Base-by-base conservation (phyloP, 1,284 basidiomycete genomes). In the Melampsora americana region DNA sequence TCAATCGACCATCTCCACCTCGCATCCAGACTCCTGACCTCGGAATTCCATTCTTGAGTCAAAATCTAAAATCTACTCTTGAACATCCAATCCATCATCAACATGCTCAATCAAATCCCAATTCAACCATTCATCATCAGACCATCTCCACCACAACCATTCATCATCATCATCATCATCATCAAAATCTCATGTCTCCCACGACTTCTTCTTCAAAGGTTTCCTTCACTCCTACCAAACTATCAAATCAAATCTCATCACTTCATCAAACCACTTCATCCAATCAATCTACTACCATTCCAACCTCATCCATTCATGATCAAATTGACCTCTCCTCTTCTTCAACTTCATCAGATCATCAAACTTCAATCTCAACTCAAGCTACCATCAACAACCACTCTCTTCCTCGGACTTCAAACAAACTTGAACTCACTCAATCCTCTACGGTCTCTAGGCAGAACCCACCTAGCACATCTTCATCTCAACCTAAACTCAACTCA, bases 21-120 rank as follows among this genome's bases (percentile, higher is more conserved):
- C 35, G 65, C n/a, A 28, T 66, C n/a, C 35, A 66, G n/a, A 66
- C 42, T 48, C 65, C 65, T 12, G 65, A 66, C 44, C 28, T 66
- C 11, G 65, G 65, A 30, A 44, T 18, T 26, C 65, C 65, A 23
- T 66, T 66, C 65, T 26, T 35, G 12, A 46, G 16, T 39, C 26
- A 30, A n/a, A 32, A 64, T 32, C 20, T 32, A 2, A 30, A 28
- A 30, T 30, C 56, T 59, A 30, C 56, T 26, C 56, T 26, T 59
- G 23, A 59, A 26, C 56, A 30, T 59, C 56, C 23, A 12, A 23
- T 14, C 23, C 12, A 32, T 39, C 61, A 30, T 32, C 26, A 30
- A 28, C 14, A 26, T n/a, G 28, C n/a, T 18, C 61, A n/a, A 30
- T 35, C 20, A n/a, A 30, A n/a, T 39, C n/a, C 61, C 20, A 26